Conservation (phyloP, 805 yeast species). For the Wickerhamomyces queroliae region DNA sequence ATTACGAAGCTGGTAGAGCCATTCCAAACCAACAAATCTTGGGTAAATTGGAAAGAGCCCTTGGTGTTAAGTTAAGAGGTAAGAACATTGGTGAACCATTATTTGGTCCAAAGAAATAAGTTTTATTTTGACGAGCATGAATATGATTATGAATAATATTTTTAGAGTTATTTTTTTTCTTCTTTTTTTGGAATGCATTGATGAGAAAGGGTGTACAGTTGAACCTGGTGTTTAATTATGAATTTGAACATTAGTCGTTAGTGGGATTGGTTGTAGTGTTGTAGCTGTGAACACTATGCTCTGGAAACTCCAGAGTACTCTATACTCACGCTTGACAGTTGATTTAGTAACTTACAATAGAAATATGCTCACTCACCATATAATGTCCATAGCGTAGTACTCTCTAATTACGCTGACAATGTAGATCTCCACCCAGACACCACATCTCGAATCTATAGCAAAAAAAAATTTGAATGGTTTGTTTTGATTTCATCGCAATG, state of each 20-base stretch:
- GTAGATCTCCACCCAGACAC: too few species aligned
- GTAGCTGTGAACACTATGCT: too few species aligned
- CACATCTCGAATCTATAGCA: background rate
- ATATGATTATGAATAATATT: background rate
- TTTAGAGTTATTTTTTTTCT: background rate
- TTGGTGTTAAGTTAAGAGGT: slow-evolving; percentile 95
- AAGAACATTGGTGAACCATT: slow-evolving; percentile 91
- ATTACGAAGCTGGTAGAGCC: slow-evolving; percentile 95
- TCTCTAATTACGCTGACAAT: too few species aligned
- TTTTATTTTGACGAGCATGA: background rate
- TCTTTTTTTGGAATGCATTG: background rate
- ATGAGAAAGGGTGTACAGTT: background rate
- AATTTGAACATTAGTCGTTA: background rate
- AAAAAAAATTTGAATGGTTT: background rate
- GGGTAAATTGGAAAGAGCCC: slow-evolving; percentile 86
- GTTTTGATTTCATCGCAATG: background rate
- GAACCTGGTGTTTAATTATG: background rate
- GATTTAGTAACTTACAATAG: too few species aligned
- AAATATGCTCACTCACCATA: too few species aligned
- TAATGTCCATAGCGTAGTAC: too few species aligned
- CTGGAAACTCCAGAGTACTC: too few species aligned
- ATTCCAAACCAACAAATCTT: slow-evolving; percentile 93
- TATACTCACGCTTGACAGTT: too few species aligned
- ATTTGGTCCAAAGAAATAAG: slow-evolving; percentile 34
- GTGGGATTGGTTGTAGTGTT: too few species aligned